Evolutionary conservation across 257 asterid species (phyloP).

Genomic region (Capsicum baccatum): DNA sequence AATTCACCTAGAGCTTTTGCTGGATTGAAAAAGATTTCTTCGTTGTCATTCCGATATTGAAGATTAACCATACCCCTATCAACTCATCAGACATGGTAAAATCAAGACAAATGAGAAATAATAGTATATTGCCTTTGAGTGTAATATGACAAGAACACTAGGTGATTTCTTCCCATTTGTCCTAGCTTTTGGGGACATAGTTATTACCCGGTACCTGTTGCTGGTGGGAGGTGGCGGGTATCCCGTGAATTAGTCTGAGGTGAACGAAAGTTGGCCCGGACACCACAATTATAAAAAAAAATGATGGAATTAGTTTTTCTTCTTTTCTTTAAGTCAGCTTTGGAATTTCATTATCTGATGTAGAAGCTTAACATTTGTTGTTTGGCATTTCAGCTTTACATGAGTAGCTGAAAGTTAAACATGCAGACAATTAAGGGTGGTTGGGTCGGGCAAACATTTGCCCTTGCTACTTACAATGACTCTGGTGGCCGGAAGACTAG

Average conservation of each 20-base stretch:
- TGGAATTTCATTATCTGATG: background rate
- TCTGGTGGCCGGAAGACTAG: slow-evolving; percentile 75
- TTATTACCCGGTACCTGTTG: too few species aligned
- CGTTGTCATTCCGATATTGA: background rate
- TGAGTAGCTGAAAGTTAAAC: slow-evolving; percentile 24
- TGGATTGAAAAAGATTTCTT: background rate
- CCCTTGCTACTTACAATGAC: slow-evolving; percentile 67
- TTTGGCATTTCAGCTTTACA: slow-evolving; percentile 25
- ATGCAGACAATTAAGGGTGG: slow-evolving; percentile 74
- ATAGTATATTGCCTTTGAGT: background rate
- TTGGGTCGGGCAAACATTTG: slow-evolving; percentile 78
- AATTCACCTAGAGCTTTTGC: background rate
- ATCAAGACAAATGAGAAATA: slow-evolving; percentile 11
- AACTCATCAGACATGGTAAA: background rate
- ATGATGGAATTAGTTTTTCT: background rate
- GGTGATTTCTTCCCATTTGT: too few species aligned
- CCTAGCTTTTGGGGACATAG: too few species aligned
- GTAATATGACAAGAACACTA: background rate
- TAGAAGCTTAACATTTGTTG: background rate
- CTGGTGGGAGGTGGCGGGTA: too few species aligned
- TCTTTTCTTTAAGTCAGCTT: background rate
- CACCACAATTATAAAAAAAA: too few species aligned
- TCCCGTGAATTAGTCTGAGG: too few species aligned
- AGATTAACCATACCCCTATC: background rate
- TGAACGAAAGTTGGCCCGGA: too few species aligned